Conservation (phyloP, 331 rosid species). For the Malus hybrid region DNA sequence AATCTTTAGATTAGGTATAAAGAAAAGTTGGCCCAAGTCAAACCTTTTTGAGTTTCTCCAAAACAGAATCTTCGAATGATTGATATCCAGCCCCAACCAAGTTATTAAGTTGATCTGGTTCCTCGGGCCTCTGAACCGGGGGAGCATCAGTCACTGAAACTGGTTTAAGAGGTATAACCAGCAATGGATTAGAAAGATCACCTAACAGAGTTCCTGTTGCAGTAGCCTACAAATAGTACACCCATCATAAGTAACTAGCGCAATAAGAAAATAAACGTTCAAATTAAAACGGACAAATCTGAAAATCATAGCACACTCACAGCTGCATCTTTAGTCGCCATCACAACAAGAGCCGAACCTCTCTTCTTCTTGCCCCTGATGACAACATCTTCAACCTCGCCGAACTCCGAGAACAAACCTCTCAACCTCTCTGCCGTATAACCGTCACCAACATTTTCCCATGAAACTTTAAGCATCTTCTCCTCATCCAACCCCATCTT, state of each 20-base stretch:
- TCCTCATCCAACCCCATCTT: constrained; percentile 45
- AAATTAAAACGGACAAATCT: not conserved
- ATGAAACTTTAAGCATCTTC: constrained; percentile 74
- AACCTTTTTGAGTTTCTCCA: constrained; percentile 73
- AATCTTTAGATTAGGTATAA: not conserved
- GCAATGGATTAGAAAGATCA: constrained; percentile 64
- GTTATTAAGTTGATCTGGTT: constrained; percentile 31
- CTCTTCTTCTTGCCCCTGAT: constrained; percentile 66
- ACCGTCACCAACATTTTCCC: constrained; percentile 79
- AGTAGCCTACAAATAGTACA: constrained; percentile 46
- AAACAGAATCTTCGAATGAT: constrained; percentile 74
- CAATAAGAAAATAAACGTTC: not conserved
- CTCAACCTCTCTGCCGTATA: constrained; percentile 65
- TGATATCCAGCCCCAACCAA: constrained; percentile 77
- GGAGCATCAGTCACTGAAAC: constrained; percentile 30
- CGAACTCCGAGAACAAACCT: constrained; percentile 63
- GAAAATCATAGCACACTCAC: constrained; percentile 30
- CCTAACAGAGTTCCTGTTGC: constrained; percentile 57
- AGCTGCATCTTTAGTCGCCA: constrained; percentile 75
- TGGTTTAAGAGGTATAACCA: constrained; percentile 76
- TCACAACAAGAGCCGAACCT: constrained; percentile 84
- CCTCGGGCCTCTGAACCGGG: constrained; percentile 32
- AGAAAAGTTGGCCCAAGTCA: constrained; percentile 3
- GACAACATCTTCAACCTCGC: constrained; percentile 89
- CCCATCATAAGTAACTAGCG: not conserved